A percentile compares a stretch with the other conserved stretches of the same genome.
Evolutionary conservation across 192 early-diverging fungal species (phyloP).

Genomic region (Backusella westeae): DNA sequence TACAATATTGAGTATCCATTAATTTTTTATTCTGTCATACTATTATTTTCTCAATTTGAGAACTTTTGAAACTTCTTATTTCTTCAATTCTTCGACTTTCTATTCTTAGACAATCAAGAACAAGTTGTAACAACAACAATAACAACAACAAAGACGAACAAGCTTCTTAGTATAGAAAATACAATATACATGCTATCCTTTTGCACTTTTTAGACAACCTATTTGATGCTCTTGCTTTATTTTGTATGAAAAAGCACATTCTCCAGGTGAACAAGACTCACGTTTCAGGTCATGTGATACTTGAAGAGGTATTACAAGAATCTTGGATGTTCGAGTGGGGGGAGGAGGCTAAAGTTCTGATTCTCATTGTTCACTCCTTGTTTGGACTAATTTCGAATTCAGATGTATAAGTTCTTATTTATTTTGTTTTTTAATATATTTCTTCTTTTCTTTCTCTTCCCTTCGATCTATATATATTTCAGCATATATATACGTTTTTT

Average conservation of each 20-base stretch:
- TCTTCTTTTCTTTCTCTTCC: slow-evolving; percentile 1
- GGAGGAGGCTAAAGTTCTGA: slow-evolving; percentile 7
- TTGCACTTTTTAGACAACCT: background rate
- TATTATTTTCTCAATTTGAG: background rate
- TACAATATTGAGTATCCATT: background rate
- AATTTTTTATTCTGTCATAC: background rate
- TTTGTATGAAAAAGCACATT: background rate
- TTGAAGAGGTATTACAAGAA: slow-evolving; percentile 2
- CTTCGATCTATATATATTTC: background rate
- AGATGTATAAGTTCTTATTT: slow-evolving; percentile 14
- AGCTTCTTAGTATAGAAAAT: background rate
- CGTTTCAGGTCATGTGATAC: background rate
- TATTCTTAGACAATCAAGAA: slow-evolving; percentile 3
- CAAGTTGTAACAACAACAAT: background rate
- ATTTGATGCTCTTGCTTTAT: background rate
- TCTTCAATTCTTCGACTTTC: background rate
- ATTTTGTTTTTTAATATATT: background rate
- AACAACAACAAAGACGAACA: background rate
- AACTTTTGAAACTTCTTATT: slow-evolving; percentile 1
- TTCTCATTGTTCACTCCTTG: slow-evolving; percentile 10
- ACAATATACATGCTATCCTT: background rate
- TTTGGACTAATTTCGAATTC: slow-evolving; percentile 26
- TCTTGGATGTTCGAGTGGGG: slow-evolving; percentile 1
- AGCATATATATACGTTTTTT: background rate
- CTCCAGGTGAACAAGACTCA: background rate